Evolutionary conservation across 2,329 filamentous ascomycete genomes (phyloP), one percentile per base, ranked within the genome.

Genomic region (Exophiala mesophila): DNA sequence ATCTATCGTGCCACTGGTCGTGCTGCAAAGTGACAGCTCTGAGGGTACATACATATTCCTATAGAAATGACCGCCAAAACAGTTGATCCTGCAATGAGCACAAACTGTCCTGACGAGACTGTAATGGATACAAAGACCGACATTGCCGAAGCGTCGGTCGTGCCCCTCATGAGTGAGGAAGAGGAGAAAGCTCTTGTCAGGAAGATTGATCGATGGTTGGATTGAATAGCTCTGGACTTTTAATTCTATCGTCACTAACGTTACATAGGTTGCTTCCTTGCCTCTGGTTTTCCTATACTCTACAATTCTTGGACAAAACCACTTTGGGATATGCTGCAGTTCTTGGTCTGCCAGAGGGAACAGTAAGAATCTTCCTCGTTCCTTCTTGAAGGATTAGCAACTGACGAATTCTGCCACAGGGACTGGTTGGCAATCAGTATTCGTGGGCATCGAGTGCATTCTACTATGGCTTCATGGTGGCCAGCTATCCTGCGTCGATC

Each of bases 391-490:
- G n/a, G n/a, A n/a, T n/a, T n/a, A n/a, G n/a, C n/a, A n/a, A 62
- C 67, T 49, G 54, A 71, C 45, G 72, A 73, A 46, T 64, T 70
- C 55, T 74, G 72, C 72, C 65, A 2, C 70, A 66, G 57, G 59
- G 66, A 13, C 74, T 76, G 51, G 66, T 59, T 1, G 56, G 62
- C 10, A 60, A 62, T 1, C 59, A 76, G 38, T 79, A 78, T 47
- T 67, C 66, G 34, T 77, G 74, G 72, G 65, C 76, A n/a, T 70
- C 72, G 1, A 72, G 66, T 16, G 70, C 77, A 3, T 78, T 77
- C 55, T 78, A 77, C 46, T 64, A 78, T n/a, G 73, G 65, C 3
- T 67, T 65, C 34, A 6, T 73, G 3, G 54, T 63, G 0, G 68
- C 66, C 1, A 69, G 72, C 29, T 69, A 67, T 40, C 66, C 67